Evolutionary conservation across 2,329 filamentous ascomycete genomes (phyloP), one percentile per base, ranked within the genome.

Genomic region (Diaporthe velutina): DNA sequence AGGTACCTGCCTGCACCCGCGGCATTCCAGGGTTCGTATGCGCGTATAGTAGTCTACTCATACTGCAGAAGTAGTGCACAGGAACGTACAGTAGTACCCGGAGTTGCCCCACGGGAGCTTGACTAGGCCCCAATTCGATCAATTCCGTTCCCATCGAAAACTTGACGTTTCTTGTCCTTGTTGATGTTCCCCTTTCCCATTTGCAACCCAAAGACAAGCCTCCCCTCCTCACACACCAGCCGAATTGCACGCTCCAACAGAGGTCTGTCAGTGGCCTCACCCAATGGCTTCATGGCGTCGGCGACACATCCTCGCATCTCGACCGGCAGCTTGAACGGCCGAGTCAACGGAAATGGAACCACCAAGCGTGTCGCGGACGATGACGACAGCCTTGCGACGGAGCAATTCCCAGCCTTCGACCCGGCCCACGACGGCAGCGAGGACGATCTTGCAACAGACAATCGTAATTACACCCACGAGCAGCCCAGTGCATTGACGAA

Each of bases 201-300:
- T 28, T n/a, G 38, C 40, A 30, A 28, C n/a, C 28, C 17, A 55
- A 55, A 4, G 25, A 48, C 25, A 45, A 54, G 33, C 35, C 48
- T 30, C 12, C 9, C 19, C 52, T 22, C 55, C 61, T 42, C 52
- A 15, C 28, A 33, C 13, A 35, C 42, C 54, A 58, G 48, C 30
- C 28, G 12, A 54, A 55, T 22, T 28, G 52, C 66, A 54, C 42
- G n/a, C 35, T 33, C 55, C 22, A n/a, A 25, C 45, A 35, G 67
- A 74, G 67, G 58, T 66, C 67, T 38, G 13, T n/a, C 19, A 38
- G 73, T 64, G 74, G 74, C 73, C 74, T 72, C 67, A 50, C 40
- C 22, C 74, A 58, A 76, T 76, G 75, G 75, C 71, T 76, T 64
- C 74, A 76, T 76, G 75, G 75, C 75, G 54, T 73, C 75, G 45